Evolutionary conservation across 352 stramenopile species (phyloP).

Genomic region (Phytopythium kandeliae): DNA sequence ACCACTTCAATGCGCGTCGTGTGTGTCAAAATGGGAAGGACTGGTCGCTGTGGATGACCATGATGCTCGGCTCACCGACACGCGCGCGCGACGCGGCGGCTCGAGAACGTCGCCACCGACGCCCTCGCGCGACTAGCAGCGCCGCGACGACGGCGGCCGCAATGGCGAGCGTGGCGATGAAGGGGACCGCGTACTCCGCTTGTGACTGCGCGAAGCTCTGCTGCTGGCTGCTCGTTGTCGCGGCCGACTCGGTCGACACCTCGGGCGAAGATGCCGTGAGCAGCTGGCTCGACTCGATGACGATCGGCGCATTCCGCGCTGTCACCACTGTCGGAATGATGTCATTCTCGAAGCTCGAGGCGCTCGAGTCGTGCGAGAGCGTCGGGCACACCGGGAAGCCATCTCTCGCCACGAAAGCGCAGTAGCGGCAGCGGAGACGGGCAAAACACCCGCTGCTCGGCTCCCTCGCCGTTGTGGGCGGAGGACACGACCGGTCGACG

Average conservation of each 20-base stretch:
- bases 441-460: neutral
- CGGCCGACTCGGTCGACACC: neutral
- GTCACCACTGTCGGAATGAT: neutral
- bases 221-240: neutral
- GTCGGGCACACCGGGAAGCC: neutral
- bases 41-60: neutral
- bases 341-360: neutral
- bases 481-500: neutral
- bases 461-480: too few relatives aligned
- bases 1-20: too few relatives aligned
- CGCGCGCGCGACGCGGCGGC: neutral
- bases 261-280: neutral
- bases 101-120: neutral
- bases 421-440: constrained; percentile 1
- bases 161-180: neutral
- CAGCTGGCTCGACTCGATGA: neutral
- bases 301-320: neutral
- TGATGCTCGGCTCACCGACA: neutral
- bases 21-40: neutral
- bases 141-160: constrained; percentile 1
- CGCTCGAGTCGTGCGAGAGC: neutral
- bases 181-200: neutral
- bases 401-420: neutral
- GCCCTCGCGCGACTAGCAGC: neutral
- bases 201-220: neutral